Evolutionary conservation across 306 rosid species (phyloP).

Genomic region (Corylus heterophylla): DNA sequence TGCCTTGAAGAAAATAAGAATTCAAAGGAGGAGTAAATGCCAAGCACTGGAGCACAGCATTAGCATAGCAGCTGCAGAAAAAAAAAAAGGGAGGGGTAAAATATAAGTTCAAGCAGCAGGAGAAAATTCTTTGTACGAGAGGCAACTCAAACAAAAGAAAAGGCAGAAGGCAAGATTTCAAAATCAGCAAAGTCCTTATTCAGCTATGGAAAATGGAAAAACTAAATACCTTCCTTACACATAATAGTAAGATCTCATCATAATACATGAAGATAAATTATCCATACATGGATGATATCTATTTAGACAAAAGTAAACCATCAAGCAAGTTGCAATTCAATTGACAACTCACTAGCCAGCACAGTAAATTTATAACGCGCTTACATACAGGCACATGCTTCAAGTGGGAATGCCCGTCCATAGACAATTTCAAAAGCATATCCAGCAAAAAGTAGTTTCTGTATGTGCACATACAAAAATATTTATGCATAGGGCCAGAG

Average conservation of each 20-base stretch:
- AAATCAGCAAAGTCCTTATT: background rate
- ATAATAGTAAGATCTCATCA: background rate
- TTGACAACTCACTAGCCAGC: background rate
- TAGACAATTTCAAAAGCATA: background rate
- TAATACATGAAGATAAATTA: background rate
- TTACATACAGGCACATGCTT: background rate
- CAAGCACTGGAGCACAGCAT: constrained; percentile 94
- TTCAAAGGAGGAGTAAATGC: constrained; percentile 92
- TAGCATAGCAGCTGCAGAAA: constrained; percentile 86
- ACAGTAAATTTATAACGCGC: background rate
- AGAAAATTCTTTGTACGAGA: background rate
- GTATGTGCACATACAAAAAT: background rate
- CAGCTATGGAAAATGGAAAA: background rate
- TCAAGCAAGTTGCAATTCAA: background rate
- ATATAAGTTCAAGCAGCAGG: background rate
- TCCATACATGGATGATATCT: background rate
- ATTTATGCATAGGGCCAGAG: background rate
- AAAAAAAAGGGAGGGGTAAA: constrained; percentile 3
- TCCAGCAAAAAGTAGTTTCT: background rate
- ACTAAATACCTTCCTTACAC: background rate
- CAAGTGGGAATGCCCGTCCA: background rate
- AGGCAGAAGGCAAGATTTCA: background rate
- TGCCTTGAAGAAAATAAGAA: constrained; percentile 86
- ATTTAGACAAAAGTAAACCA: background rate
- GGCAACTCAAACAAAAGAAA: constrained; percentile 3